Percentiles rank a stretch among this genome's conserved stretches.
These are phyloP conservation scores for Penicillium dipodomyicola DNA, from an alignment of 495 filamentous ascomycete species.

Conservation along the genomic window DNA sequence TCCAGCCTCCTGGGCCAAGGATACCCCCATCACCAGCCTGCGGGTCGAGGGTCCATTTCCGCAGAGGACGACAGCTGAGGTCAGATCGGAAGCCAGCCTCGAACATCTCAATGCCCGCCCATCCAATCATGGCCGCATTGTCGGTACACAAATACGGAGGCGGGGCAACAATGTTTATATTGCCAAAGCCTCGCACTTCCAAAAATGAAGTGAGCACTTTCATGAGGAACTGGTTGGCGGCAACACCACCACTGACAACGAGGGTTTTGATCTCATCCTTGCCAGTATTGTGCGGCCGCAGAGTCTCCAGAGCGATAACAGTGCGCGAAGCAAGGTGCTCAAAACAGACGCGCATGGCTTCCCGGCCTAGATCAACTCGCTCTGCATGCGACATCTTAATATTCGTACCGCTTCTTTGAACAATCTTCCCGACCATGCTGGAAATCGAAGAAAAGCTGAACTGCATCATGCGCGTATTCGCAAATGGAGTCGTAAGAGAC, in stretches of 20 bases:
- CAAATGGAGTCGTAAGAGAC: conserved; percentile 54
- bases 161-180: conserved; percentile 68
- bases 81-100: conserved; percentile 68
- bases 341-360: conserved; percentile 76
- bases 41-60: conserved; percentile 78
- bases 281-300: conserved; percentile 25
- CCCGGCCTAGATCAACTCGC: conserved; percentile 61
- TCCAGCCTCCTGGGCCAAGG: conserved; percentile 45
- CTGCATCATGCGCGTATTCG: conserved; percentile 48
- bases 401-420: conserved; percentile 32
- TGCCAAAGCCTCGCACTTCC: conserved; percentile 57
- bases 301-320: conserved; percentile 58
- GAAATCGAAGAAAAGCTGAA: conserved; percentile 67
- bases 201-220: conserved; percentile 62
- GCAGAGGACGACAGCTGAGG: conserved; percentile 55
- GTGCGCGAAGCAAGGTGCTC: conserved; percentile 79
- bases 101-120: conserved; percentile 91
- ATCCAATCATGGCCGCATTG: conserved; percentile 98
- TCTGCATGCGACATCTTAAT: conserved; percentile 39
- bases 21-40: conserved; percentile 51
- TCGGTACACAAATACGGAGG: conserved; percentile 80
- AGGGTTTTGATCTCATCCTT: conserved; percentile 53
- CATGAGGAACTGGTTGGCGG: conserved; percentile 74
- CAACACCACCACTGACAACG: conserved; percentile 87
- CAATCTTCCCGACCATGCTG: conserved; percentile 50